These are phyloP conservation scores for Saccharomyces hybrid DNA, from an alignment of 1,139 yeast species.

Conservation along the genomic window DNA sequence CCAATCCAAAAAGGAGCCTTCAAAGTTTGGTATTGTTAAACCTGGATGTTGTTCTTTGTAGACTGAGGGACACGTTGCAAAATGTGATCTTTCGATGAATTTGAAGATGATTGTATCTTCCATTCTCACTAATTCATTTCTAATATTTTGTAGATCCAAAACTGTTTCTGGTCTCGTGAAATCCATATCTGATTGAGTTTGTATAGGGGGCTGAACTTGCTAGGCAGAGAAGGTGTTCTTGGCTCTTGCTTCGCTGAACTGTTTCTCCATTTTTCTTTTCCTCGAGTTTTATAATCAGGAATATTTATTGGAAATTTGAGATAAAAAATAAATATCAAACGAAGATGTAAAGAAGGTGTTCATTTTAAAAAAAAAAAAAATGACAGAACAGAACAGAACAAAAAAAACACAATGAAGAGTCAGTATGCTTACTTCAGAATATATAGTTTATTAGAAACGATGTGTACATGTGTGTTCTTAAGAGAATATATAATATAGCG, in stretches of 20 bases:
- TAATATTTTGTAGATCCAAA: conserved; percentile 69
- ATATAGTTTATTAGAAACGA: neutral
- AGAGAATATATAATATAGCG: neutral
- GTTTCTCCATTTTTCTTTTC: no score
- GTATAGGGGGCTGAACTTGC: neutral
- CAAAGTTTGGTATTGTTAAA: conserved; percentile 51
- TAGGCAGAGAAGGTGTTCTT: no score
- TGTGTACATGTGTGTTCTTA: neutral
- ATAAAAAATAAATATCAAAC: no score
- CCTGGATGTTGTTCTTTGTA: conserved; percentile 51
- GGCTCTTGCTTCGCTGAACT: no score
- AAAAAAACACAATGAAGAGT: no score
- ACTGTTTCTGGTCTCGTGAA: conserved; percentile 80
- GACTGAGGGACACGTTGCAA: conserved; percentile 66
- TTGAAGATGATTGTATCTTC: conserved; percentile 93
- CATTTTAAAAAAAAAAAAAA: no score
- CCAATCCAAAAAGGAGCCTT: conserved; percentile 87
- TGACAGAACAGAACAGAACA: no score
- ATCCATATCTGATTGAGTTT: conserved; percentile 49
- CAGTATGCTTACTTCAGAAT: no score
- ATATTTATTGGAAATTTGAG: no score
- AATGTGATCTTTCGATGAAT: conserved; percentile 88
- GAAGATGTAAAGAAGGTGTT: no score
- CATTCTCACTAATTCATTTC: conserved; percentile 82
- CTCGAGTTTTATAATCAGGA: no score